These are phyloP conservation scores for Gnaphalium uliginosum DNA, from an alignment of 129 eudicot species.

Conservation along the genomic window DNA sequence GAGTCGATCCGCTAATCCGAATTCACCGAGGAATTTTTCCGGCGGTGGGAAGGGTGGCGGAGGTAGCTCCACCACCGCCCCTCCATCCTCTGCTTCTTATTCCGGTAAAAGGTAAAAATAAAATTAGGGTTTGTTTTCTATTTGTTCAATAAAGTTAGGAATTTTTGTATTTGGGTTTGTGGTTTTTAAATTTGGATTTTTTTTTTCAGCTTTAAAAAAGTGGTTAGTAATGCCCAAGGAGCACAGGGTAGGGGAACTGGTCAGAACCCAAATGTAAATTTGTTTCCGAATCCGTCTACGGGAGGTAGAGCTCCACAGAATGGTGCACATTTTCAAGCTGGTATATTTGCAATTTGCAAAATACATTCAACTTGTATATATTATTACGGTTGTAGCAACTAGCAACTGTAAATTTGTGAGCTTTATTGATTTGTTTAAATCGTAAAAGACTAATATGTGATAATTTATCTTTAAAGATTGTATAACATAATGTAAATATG, in stretches of 20 bases:
- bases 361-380: background rate
- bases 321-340: slow-evolving; percentile 65
- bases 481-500: background rate
- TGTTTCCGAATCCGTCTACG: slow-evolving; percentile 33
- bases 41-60: slow-evolving; percentile 72
- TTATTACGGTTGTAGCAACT: background rate
- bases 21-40: slow-evolving; percentile 51
- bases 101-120: slow-evolving; percentile 51
- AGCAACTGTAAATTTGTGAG: background rate
- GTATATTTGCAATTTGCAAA: slow-evolving; percentile 37
- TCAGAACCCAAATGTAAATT: slow-evolving; percentile 34
- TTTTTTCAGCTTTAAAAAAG: slow-evolving; percentile 59
- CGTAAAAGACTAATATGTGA: background rate
- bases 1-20: slow-evolving; percentile 58
- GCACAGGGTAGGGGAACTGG: slow-evolving; percentile 45
- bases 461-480: background rate
- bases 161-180: slow-evolving; percentile 5
- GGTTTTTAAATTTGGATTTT: background rate
- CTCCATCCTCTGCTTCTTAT: slow-evolving; percentile 38
- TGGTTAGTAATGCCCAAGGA: slow-evolving; percentile 61
- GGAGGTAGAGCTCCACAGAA: slow-evolving; percentile 45
- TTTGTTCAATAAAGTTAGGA: slow-evolving; percentile 17
- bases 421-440: background rate
- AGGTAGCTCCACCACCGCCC: slow-evolving; percentile 52
- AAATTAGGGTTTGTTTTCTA: background rate